Conservation (phyloP, 305 asterid genomes). For the Stenogyne calaminthoides region DNA sequence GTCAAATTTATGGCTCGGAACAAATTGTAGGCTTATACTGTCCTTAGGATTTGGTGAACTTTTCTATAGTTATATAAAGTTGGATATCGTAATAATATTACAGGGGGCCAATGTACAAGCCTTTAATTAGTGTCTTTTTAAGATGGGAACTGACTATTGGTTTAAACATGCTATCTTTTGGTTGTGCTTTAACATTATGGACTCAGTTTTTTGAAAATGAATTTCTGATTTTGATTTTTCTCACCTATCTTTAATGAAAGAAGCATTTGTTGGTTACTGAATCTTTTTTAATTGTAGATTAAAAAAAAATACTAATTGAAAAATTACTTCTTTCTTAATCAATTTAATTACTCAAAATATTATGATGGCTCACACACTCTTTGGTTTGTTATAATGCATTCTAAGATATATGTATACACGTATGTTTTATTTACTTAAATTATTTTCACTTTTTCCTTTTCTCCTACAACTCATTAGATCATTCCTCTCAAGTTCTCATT, state of each 20-base stretch:
- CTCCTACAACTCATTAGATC: too few species aligned
- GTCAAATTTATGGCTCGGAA: neutral
- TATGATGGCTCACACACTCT: neutral
- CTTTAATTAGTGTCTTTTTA: neutral
- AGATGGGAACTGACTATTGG: neutral
- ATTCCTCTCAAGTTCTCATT: neutral
- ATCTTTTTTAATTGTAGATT: neutral
- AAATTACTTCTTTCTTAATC: neutral
- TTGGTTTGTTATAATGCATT: neutral
- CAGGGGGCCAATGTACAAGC: neutral
- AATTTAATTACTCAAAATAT: neutral
- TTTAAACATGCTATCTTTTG: neutral
- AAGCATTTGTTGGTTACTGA: neutral
- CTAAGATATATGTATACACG: too few species aligned
- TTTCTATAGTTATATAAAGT: conserved; percentile 9
- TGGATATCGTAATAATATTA: neutral
- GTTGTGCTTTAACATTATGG: neutral
- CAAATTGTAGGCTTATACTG: neutral
- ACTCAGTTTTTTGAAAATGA: neutral
- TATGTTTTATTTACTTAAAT: too few species aligned
- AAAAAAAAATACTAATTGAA: neutral
- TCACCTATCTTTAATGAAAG: neutral
- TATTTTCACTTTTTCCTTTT: too few species aligned
- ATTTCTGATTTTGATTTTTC: neutral
- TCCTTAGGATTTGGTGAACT: neutral